These are phyloP conservation scores for Sphagnum contortum DNA, from an alignment of 225 moss, liverwort and hornwort species.

Conservation along the genomic window DNA sequence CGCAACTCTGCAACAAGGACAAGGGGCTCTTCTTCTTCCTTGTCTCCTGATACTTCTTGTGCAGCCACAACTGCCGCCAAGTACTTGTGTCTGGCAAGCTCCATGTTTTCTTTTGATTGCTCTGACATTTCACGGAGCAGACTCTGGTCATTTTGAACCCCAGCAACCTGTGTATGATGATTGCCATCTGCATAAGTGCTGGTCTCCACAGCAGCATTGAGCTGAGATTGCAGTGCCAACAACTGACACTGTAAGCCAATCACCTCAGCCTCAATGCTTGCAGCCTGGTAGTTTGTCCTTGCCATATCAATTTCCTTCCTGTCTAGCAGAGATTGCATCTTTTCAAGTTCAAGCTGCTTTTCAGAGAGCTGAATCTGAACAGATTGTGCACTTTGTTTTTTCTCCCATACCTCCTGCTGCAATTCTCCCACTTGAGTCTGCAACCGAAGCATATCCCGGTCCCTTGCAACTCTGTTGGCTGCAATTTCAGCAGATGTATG, in stretches of 20 bases:
- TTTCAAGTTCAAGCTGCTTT: constrained; percentile 49
- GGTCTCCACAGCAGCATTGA: constrained; percentile 41
- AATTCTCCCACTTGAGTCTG: constrained; percentile 38
- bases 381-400: constrained; percentile 39
- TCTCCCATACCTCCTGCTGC: constrained; percentile 46
- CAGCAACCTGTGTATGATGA: no score
- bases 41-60: not conserved
- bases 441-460: constrained; percentile 31
- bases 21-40: not conserved
- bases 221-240: constrained; percentile 55
- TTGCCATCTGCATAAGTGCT: no score
- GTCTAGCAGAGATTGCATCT: constrained; percentile 51
- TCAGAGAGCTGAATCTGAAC: constrained; percentile 45
- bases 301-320: constrained; percentile 46
- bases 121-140: no score
- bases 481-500: constrained; percentile 13
- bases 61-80: constrained; percentile 4
- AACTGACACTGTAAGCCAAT: constrained; percentile 59
- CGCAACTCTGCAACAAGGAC: constrained; percentile 5
- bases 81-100: not conserved
- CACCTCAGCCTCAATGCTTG: constrained; percentile 50
- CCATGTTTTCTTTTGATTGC: not conserved
- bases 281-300: constrained; percentile 39
- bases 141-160: no score
- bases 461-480: constrained; percentile 13